Evolutionary conservation across 495 filamentous ascomycete genomes (phyloP).

Genomic region (Lasiosphaeris hirsuta): DNA sequence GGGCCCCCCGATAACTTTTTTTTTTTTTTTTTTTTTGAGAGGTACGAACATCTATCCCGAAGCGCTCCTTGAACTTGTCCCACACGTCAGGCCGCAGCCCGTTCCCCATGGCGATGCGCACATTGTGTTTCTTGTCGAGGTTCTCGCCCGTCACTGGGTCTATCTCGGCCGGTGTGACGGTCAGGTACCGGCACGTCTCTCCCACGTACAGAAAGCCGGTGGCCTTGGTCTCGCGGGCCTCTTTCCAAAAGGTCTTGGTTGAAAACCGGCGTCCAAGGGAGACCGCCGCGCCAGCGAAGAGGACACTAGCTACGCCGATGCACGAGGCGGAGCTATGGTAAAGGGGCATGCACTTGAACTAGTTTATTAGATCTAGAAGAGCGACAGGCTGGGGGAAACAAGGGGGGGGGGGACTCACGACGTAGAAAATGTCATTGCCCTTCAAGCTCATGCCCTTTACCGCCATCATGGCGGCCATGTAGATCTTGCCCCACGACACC

Average conservation of each 20-base stretch:
- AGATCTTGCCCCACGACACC: conserved; percentile 69
- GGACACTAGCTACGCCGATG: conserved; percentile 58
- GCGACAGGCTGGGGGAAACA: too few relatives aligned
- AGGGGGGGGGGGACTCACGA: conserved; percentile 55
- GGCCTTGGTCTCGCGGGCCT: conserved; percentile 65
- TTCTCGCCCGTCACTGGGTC: conserved; percentile 64
- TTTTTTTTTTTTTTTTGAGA: too few relatives aligned
- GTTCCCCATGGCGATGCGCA: conserved; percentile 82
- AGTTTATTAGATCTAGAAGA: background rate
- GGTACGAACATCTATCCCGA: too few relatives aligned
- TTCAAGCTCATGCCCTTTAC: conserved; percentile 53
- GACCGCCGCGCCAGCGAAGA: conserved; percentile 61
- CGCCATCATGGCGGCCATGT: conserved; percentile 51
- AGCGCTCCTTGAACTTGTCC: conserved; percentile 81
- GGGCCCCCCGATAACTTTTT: too few relatives aligned
- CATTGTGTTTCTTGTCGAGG: conserved; percentile 70
- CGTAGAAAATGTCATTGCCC: conserved; percentile 69
- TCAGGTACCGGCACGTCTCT: conserved; percentile 87
- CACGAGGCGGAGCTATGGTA: conserved; percentile 83
- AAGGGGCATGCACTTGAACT: conserved; percentile 83
- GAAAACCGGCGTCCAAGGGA: conserved; percentile 78
- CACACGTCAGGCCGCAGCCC: conserved; percentile 90
- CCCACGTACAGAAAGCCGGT: conserved; percentile 94
- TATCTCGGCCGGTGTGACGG: conserved; percentile 64
- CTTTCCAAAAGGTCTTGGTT: conserved; percentile 76